Conservation (phyloP, 345 rosid genomes). For the Camelina hispida region DNA sequence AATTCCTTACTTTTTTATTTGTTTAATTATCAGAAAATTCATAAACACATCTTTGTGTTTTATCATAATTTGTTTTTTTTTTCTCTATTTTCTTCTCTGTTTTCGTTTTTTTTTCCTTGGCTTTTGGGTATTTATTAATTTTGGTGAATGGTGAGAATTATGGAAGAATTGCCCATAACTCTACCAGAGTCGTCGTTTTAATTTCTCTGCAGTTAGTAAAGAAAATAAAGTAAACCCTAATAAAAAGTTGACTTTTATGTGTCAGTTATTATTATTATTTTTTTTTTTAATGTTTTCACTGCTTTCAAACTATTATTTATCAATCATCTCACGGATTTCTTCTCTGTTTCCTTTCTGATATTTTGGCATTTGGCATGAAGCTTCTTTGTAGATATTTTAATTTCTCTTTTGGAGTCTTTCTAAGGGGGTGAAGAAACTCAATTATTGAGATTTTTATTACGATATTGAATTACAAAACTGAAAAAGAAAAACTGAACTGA, state of each 20-base stretch:
- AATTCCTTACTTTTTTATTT: not conserved
- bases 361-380: conserved; percentile 30
- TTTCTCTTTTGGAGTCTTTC: conserved; percentile 13
- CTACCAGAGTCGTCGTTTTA: not conserved
- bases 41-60: too few species aligned
- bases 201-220: not conserved
- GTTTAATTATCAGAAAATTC: not conserved
- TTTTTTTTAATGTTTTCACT: not conserved
- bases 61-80: not conserved
- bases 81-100: not conserved
- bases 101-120: not conserved
- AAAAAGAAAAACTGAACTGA: not conserved
- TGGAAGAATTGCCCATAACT: conserved; percentile 34
- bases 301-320: conserved; percentile 16
- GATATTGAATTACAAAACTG: not conserved
- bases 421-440: conserved; percentile 1
- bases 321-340: conserved; percentile 13
- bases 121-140: conserved; percentile 33
- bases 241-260: conserved; percentile 28
- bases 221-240: not conserved
- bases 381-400: conserved; percentile 26
- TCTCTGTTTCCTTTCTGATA: conserved; percentile 8
- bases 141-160: conserved; percentile 24
- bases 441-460: not conserved
- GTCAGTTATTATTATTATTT: conserved; percentile 13